Evolutionary conservation across 140 eudicot species (phyloP).

Genomic region (Oenanthe javanica): DNA sequence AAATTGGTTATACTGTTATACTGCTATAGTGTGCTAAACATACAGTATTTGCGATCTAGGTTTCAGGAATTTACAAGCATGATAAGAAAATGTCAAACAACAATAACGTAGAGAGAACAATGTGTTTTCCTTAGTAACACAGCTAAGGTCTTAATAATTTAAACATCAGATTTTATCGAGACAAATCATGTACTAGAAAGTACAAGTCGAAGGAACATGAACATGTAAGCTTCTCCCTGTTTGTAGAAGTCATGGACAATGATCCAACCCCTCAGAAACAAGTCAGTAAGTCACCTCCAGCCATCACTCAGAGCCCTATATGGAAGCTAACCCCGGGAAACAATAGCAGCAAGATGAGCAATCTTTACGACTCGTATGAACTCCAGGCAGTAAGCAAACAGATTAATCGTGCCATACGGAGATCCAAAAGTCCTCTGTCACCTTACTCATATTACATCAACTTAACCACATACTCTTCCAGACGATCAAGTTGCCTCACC

Average conservation of each 20-base stretch:
- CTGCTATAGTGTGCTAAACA: neutral
- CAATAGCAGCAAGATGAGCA: slow-evolving; percentile 30
- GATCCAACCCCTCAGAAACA: slow-evolving; percentile 1
- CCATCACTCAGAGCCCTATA: slow-evolving; percentile 20
- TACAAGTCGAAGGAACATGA: slow-evolving; percentile 5
- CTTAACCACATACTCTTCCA: slow-evolving; percentile 32
- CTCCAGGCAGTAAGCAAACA: slow-evolving; percentile 60
- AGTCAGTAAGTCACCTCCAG: neutral
- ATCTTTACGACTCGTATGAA: slow-evolving; percentile 60
- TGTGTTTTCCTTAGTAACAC: slow-evolving; percentile 10
- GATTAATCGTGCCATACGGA: slow-evolving; percentile 54
- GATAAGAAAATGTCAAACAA: too few relatives aligned
- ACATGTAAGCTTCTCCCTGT: neutral
- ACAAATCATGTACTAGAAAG: neutral
- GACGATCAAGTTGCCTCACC: slow-evolving; percentile 22
- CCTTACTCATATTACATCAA: slow-evolving; percentile 39
- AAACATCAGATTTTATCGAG: neutral
- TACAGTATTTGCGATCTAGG: neutral
- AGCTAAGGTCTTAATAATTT: neutral
- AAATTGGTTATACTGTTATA: too few relatives aligned
- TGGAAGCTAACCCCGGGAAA: slow-evolving; percentile 18
- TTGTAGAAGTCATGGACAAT: slow-evolving; percentile 7
- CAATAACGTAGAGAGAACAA: slow-evolving; percentile 34
- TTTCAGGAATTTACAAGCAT: too few relatives aligned
- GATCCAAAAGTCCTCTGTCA: slow-evolving; percentile 40